These are phyloP conservation scores for Hordeum vulgare DNA, from an alignment of 176 grass and related monocot genomes.

Conservation along the genomic window DNA sequence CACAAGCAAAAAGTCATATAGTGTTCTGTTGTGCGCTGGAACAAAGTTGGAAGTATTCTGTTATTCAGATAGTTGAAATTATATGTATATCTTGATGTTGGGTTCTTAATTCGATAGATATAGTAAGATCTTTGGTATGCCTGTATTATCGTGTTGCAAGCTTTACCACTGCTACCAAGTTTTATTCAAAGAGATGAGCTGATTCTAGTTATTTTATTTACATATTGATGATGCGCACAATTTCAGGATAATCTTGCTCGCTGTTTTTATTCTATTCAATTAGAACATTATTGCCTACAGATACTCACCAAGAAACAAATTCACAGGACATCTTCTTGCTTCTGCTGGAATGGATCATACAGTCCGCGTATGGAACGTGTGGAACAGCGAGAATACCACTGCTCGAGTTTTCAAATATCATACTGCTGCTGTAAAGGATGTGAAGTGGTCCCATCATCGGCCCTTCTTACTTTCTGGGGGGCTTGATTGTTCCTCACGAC, in stretches of 20 bases:
- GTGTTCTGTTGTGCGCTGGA: neutral
- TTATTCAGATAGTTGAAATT: neutral
- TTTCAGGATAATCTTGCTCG: neutral
- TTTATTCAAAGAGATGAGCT: neutral
- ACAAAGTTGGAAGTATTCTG: neutral
- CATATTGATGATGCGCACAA: neutral
- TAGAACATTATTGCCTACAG: neutral
- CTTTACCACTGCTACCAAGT: neutral
- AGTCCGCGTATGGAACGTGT: slow-evolving; percentile 69
- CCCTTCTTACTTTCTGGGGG: slow-evolving; percentile 65
- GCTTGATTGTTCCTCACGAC: slow-evolving; percentile 48
- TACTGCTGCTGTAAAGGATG: slow-evolving; percentile 71
- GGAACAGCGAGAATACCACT: slow-evolving; percentile 51
- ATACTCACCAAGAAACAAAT: slow-evolving; percentile 8
- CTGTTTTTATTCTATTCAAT: neutral
- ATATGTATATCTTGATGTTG: neutral
- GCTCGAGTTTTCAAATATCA: slow-evolving; percentile 58
- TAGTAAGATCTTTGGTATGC: neutral
- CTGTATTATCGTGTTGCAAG: neutral
- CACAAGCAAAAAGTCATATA: neutral
- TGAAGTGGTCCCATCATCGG: slow-evolving; percentile 57
- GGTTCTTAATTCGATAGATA: neutral
- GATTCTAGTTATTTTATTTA: neutral
- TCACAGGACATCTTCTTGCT: slow-evolving; percentile 86
- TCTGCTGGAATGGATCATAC: slow-evolving; percentile 86